Percentiles rank a stretch among this genome's conserved stretches.
Conservation (phyloP, 2,329 filamentous ascomycete genomes). For the Alternaria arbusti region DNA sequence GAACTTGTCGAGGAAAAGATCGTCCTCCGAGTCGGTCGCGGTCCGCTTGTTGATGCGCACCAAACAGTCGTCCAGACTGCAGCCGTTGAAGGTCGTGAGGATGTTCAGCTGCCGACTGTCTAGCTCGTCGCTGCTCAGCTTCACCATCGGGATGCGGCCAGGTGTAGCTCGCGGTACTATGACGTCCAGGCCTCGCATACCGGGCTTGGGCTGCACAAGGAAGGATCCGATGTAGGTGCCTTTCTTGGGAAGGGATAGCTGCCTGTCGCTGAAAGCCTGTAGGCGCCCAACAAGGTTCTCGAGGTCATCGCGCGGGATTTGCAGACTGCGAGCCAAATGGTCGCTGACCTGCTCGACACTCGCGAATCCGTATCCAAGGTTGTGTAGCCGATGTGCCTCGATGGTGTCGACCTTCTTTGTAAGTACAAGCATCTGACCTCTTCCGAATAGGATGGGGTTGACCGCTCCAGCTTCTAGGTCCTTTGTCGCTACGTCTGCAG, state of each 20-base stretch:
- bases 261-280: constrained; percentile 58
- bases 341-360: constrained; percentile 63
- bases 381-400: constrained; percentile 69
- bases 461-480: constrained; percentile 51
- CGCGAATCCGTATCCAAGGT: constrained; percentile 80
- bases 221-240: constrained; percentile 50
- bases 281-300: constrained; percentile 68
- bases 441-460: constrained; percentile 59
- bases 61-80: constrained; percentile 40
- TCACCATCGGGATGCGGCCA: constrained; percentile 54
- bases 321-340: constrained; percentile 74
- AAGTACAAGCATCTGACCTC: constrained; percentile 81
- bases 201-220: constrained; percentile 47
- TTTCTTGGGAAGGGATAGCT: constrained; percentile 57
- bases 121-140: constrained; percentile 43
- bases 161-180: constrained; percentile 50
- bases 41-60: constrained; percentile 38
- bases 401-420: constrained; percentile 67
- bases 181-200: constrained; percentile 52
- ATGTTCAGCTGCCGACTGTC: constrained; percentile 28
- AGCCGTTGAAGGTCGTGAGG: constrained; percentile 34
- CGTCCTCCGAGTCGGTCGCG: constrained; percentile 18
- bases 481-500: constrained; percentile 28
- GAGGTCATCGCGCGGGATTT: constrained; percentile 71
- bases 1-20: constrained; percentile 38